Percentiles rank a stretch among this genome's conserved stretches.
These are phyloP conservation scores for Zygnema circumcarinatum DNA, from an alignment of 139 green algal species.

Conservation along the genomic window DNA sequence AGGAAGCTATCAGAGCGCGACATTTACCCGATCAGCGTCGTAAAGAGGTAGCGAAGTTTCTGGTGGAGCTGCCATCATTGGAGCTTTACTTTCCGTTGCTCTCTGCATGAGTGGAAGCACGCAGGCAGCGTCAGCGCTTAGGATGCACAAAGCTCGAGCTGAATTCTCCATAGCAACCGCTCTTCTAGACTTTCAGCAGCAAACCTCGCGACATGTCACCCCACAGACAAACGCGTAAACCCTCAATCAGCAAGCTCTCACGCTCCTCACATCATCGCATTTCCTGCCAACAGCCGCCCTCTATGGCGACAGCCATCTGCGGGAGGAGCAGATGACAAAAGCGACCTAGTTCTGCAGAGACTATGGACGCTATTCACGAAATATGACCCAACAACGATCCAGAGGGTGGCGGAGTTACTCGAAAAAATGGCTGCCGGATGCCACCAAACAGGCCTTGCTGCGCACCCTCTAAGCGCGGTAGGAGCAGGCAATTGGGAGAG, in stretches of 20 bases:
- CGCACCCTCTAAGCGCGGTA: no score
- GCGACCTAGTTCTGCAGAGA: neutral
- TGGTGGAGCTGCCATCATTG: neutral
- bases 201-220: neutral
- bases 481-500: no score
- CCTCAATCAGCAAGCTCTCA: neutral
- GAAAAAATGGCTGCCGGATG: no score
- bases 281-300: no score
- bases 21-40: neutral
- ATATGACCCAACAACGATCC: neutral
- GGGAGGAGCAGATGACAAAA: neutral
- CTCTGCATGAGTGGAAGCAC: no score
- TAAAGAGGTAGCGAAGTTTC: neutral
- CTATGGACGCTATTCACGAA: neutral
- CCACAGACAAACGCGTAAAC: neutral
- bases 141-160: neutral
- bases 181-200: neutral
- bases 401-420: neutral
- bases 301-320: neutral
- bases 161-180: neutral
- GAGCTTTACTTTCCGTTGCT: no score
- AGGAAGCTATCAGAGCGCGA: neutral
- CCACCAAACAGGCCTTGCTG: no score
- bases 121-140: no score
- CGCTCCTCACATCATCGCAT: no score